Base-by-base conservation (phyloP, 768 basidiomycete genomes). In the Austroboletus eburneus region DNA sequence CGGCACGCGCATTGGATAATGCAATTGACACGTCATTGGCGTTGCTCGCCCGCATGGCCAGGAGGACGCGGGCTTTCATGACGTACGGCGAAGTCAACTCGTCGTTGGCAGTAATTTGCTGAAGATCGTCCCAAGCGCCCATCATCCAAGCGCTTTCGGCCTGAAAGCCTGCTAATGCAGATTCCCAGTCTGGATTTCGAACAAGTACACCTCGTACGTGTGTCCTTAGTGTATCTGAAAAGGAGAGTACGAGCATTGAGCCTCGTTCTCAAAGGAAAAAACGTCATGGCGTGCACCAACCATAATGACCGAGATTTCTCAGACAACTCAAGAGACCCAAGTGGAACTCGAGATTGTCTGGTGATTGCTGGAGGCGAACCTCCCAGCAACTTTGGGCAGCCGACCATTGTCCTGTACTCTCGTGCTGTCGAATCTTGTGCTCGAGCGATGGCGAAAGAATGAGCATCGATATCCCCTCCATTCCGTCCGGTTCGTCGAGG, bases 341-440 rank as follows among this genome's bases (percentile, higher is more conserved):
- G 63, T 99, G 95, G 50, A 84, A 87, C 20, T 87, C 80, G 5
- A 95, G 74, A 55, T 95, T 92, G 57, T 95, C 83, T 0, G 95
- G 94, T 18, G 83, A 81, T 48, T 90, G 83, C 61, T 97, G 95
- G 14, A 99, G 74, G 39, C 85, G 79, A 12, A 98, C 84, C 66
- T 99, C 96, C 96, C 96, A 99, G 58, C 96, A 99, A 59, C 95
- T 98, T 66, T 98, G 96, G 8, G 96, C 95, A 9, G 93, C 87
- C 2, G 96, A 98, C 96, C 96, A 99, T 35, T 84, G 77, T 1
- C 96, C 96, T 3, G 89, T 95, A 54, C 87, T 94, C 65, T 99
- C 96, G 57, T 99, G 96, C 59, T 98, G 89, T 35, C 96, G 84
- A 50, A 99, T 98, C 65, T 96, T 92, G 65, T 96, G 91, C 54